Conservation (phyloP, 345 rosid species). For the Eucalyptus tenuipes region DNA sequence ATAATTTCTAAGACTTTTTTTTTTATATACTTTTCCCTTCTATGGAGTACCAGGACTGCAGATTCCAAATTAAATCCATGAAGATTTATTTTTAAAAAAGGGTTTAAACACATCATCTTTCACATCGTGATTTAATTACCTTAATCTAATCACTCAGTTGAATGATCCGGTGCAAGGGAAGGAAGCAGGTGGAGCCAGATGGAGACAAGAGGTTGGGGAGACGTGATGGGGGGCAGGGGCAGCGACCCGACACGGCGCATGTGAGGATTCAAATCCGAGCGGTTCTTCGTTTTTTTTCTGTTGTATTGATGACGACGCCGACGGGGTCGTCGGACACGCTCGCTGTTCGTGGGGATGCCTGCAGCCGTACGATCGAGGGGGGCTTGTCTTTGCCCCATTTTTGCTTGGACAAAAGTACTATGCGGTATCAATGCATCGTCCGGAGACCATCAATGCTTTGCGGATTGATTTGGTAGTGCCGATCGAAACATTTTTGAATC, state of each 20-base stretch:
- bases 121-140: accelerated
- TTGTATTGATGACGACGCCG: neutral
- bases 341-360: neutral
- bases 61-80: neutral
- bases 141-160: neutral
- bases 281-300: neutral
- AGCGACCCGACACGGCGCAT: neutral
- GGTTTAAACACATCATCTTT: neutral
- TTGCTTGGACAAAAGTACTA: neutral
- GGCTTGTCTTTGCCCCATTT: neutral
- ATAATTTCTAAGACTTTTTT: no score
- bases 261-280: neutral
- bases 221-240: neutral
- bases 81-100: neutral
- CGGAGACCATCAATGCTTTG: neutral
- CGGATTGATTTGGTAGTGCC: neutral
- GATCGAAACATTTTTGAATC: neutral
- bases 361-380: neutral
- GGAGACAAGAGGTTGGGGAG: neutral
- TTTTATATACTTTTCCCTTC: no score
- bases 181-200: neutral
- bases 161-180: neutral
- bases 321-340: neutral
- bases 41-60: no score
- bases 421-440: neutral